Evolutionary conservation across 306 rosid genomes (phyloP).

Genomic region (Lablab purpureus): DNA sequence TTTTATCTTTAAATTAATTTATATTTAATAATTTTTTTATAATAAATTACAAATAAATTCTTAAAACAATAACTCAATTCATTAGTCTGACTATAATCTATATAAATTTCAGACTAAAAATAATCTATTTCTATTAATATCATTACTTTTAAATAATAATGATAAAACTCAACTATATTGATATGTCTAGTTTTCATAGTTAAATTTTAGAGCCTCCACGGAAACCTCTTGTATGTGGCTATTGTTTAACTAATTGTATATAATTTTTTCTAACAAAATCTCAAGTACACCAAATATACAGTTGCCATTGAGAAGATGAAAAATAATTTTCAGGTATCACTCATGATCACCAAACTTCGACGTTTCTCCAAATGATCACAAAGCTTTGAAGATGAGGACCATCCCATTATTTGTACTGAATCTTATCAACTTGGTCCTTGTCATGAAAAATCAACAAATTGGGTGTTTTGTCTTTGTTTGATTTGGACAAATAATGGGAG

Average conservation of each 20-base stretch:
- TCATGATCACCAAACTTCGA: neutral
- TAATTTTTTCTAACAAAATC: neutral
- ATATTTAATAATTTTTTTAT: too few relatives aligned
- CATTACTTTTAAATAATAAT: too few relatives aligned
- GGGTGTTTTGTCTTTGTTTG: constrained; percentile 19
- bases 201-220: neutral
- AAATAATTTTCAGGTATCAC: neutral
- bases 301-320: neutral
- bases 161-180: too few relatives aligned
- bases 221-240: neutral
- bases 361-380: neutral
- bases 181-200: too few relatives aligned
- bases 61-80: too few relatives aligned
- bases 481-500: neutral
- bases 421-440: constrained; percentile 17
- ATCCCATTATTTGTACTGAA: constrained; percentile 14
- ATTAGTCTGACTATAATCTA: too few relatives aligned
- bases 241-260: neutral
- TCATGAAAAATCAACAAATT: neutral
- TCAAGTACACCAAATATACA: neutral
- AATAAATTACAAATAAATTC: too few relatives aligned
- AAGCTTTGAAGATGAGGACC: constrained; percentile 28
- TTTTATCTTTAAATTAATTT: too few relatives aligned
- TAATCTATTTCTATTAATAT: too few relatives aligned
- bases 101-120: too few relatives aligned